Evolutionary conservation across 139 green algal species (phyloP), one percentile per base, ranked within the genome.

Genomic region (Pedinophyceae sp.): DNA sequence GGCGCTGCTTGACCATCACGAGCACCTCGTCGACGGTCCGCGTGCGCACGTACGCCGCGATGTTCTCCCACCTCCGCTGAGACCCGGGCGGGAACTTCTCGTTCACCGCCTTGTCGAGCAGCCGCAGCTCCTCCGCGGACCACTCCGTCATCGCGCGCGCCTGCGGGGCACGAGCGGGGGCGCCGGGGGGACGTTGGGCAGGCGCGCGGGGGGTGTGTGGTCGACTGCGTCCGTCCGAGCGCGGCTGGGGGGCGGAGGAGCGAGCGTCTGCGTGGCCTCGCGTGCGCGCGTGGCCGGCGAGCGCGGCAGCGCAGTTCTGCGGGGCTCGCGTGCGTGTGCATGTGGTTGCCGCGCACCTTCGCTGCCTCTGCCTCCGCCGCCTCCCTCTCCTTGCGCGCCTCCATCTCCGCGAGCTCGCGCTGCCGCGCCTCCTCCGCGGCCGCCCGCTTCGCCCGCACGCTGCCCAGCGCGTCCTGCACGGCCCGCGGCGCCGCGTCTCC

Each of bases 101-200:
- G 22, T 30, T 25, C 16, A 94, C 64, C 2, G 79, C 86, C 66
- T 94, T 95, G 55, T 87, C 77, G 60, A 97, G 74, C 80, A 97
- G 73, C 40, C 83, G 73, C 30, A 95, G 65, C 67, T 95, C 84
- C 49, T 93, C 81, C 22, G 79, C 69, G 0, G n/a, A 66, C 83
- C 83, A 93, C 53, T 84, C 77, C 3, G 58, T 50, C 67, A 78
- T 75, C 27, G 52, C 24, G 10, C n/a, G n/a, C n/a, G n/a, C n/a
- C n/a, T n/a, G n/a, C n/a, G n/a, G n/a, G n/a, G n/a, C n/a, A n/a
- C n/a, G n/a, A n/a, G n/a, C n/a, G n/a, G n/a, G n/a, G n/a, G n/a
- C n/a, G n/a, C n/a, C n/a, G n/a, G n/a, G n/a, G n/a, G n/a, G n/a
- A n/a, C n/a, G n/a, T n/a, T n/a, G n/a, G n/a, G n/a, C n/a, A n/a